Base-by-base conservation (phyloP, 192 early-diverging fungal species). In the Dispira parvispora region DNA sequence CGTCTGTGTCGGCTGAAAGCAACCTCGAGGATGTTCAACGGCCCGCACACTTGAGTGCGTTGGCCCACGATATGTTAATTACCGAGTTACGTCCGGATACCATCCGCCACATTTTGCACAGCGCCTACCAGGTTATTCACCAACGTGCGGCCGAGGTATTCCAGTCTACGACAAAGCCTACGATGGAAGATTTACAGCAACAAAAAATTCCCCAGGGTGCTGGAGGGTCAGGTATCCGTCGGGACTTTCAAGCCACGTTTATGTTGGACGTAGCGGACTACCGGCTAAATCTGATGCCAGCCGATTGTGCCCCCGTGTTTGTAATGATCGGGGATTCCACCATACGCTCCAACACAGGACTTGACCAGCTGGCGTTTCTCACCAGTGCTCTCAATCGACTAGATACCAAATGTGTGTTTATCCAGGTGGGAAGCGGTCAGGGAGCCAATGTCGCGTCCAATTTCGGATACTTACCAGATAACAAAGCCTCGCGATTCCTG, bases 391-490 rank as follows among this genome's bases (percentile, higher is more conserved):
- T 78, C 52, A 56, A 61, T 43, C 79, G 79, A 21, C 76, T 81
- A 26, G 76, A 83, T 61, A 78, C 86, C 8, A 75, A 71, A 25
- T 88, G 83, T 58, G 79, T 77, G 21, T 74, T 91, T 28, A 68
- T 91, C 10, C 88, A 88, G 61, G 73, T 91, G n/a, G 88, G 88
- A 0, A 75, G 74, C 5, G 64, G 78, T 43, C 67, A 79, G 28
- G 84, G 78, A 0, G 82, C 80, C 43, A 75, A 75, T 47, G 84
- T 86, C n/a, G 76, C 76, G 45, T 77, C 79, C 25, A 85, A 84
- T 62, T 83, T 88, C 67, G 88, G 88, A 8, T 83, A 82, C 68
- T 78, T 88, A 12, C 78, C 80, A 63, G 88, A 91, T 63, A 88
- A 78, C 52, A 87, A 91, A 68, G 74, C 83, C 44, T 71, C 89